Conservation (phyloP, 1,284 basidiomycete genomes). For the Rugosomyces carneus region DNA sequence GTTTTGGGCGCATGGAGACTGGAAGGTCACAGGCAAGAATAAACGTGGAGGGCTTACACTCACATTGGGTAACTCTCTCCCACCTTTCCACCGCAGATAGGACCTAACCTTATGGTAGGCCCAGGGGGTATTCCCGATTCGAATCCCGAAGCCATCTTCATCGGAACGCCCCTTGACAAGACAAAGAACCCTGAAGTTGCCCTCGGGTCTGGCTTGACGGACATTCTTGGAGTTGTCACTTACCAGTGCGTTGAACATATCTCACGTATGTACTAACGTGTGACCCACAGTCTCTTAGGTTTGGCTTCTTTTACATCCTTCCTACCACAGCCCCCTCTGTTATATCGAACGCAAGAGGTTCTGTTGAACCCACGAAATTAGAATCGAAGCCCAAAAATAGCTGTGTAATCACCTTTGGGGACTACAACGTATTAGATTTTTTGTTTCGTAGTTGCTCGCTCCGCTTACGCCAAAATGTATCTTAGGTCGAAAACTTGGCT, state of each 20-base stretch:
- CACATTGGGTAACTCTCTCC: conserved; percentile 34
- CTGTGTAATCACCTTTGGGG: conserved; percentile 51
- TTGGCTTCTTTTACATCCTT: conserved; percentile 50
- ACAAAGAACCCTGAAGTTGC: conserved; percentile 44
- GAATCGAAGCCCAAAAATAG: conserved; percentile 26
- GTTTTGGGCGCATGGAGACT: conserved; percentile 55
- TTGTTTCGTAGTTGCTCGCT: background rate
- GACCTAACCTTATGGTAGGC: conserved; percentile 24
- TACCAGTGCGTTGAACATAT: conserved; percentile 37
- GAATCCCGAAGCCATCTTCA: conserved; percentile 50
- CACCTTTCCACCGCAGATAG: background rate
- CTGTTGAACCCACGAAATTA: conserved; percentile 35
- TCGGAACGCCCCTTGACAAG: conserved; percentile 52
- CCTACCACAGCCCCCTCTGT: conserved; percentile 50
- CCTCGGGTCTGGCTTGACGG: conserved; percentile 40
- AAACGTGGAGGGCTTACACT: conserved; percentile 52
- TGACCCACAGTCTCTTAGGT: conserved; percentile 22
- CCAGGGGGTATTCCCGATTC: conserved; percentile 44
- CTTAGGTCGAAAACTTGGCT: conserved; percentile 52
- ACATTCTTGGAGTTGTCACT: conserved; percentile 52
- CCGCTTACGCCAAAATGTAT: background rate
- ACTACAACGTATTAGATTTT: conserved; percentile 48
- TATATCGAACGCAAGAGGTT: conserved; percentile 30
- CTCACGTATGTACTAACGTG: background rate
- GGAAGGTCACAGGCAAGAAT: conserved; percentile 53